phyloP scores from a whole-genome alignment of 2,329 filamentous ascomycete genomes.

The Aspergillus aculeatus region DNA sequence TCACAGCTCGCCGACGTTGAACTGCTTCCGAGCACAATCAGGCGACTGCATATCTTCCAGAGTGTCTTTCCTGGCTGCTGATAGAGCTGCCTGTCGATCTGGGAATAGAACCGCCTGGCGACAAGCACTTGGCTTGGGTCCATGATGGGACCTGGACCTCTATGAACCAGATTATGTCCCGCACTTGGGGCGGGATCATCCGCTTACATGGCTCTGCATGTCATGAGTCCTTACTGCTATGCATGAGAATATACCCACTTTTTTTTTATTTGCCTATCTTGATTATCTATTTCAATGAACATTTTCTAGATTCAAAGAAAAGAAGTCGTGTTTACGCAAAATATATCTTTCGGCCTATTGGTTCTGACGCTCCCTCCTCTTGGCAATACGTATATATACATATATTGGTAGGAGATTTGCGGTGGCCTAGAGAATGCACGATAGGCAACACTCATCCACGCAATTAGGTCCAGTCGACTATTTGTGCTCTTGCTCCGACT shows the following conservation, averaged over 20 bases:
- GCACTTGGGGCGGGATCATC: background rate
- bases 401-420: background rate
- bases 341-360: background rate
- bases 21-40: background rate
- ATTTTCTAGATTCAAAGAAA: too few relatives aligned
- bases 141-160: background rate
- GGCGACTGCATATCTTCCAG: background rate
- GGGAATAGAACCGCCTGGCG: background rate
- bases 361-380: background rate
- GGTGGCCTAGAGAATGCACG: too few relatives aligned
- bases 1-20: background rate
- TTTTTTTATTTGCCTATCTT: background rate
- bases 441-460: too few relatives aligned
- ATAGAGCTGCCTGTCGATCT: background rate
- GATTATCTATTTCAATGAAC: background rate
- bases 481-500: too few relatives aligned
- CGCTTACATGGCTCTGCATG: background rate
- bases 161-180: background rate
- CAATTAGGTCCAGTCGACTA: too few relatives aligned
- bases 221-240: background rate
- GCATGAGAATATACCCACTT: background rate
- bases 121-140: background rate
- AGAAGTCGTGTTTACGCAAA: background rate
- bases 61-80: background rate
- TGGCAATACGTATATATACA: background rate